These are phyloP conservation scores for Leucogyrophana mollusca DNA, from an alignment of 768 basidiomycete species.

Conservation along the genomic window DNA sequence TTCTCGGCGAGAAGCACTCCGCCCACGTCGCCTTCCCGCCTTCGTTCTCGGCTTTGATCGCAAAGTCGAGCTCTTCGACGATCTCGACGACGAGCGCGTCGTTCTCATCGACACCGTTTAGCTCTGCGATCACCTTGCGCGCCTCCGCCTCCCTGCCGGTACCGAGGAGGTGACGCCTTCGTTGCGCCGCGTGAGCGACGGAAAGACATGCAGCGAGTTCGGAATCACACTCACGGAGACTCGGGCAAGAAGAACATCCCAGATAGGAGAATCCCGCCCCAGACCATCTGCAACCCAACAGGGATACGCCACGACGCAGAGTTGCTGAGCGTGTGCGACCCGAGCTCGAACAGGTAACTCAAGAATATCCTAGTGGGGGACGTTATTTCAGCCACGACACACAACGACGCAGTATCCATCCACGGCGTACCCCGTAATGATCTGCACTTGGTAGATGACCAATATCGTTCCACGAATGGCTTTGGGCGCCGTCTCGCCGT, in stretches of 20 bases:
- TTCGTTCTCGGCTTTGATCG: conserved; percentile 71
- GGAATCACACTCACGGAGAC: conserved; percentile 54
- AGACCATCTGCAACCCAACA: conserved; percentile 71
- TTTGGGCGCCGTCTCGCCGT: conserved; percentile 78
- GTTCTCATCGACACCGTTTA: conserved; percentile 63
- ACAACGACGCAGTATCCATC: not conserved
- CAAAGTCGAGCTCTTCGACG: conserved; percentile 63
- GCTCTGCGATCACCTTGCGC: conserved; percentile 55
- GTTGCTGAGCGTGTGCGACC: conserved; percentile 50
- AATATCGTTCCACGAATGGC: conserved; percentile 69
- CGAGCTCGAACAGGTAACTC: conserved; percentile 70
- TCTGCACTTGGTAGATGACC: conserved; percentile 76
- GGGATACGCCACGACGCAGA: conserved; percentile 75
- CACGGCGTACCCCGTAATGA: conserved; percentile 59
- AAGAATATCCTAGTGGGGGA: conserved; percentile 55
- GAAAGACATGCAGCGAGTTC: not conserved
- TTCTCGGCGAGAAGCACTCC: conserved; percentile 72
- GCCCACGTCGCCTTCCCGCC: conserved; percentile 78
- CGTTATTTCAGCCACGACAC: not conserved
- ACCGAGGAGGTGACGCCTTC: conserved; percentile 74
- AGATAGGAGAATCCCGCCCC: conserved; percentile 65
- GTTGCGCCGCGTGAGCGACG: not conserved
- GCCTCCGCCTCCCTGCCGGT: conserved; percentile 53
- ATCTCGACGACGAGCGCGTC: conserved; percentile 58
- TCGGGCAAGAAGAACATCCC: conserved; percentile 78